These are phyloP conservation scores for Blastocystis sp. DNA, from an alignment of 352 stramenopile genomes.

Conservation along the genomic window DNA sequence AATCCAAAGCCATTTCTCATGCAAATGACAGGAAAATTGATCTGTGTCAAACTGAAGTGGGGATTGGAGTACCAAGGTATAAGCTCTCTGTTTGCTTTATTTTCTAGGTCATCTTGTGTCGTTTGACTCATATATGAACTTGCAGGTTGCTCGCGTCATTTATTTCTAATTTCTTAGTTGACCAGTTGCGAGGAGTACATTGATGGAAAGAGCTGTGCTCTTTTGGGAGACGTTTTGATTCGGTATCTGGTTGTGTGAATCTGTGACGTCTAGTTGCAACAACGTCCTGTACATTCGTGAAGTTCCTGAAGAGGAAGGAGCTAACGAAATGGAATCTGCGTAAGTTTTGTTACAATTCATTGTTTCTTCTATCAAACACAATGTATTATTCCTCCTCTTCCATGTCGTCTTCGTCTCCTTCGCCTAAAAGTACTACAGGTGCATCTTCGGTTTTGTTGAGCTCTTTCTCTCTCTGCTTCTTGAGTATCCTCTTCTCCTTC, in stretches of 20 bases:
- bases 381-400: background rate
- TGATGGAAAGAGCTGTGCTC: constrained; percentile 46
- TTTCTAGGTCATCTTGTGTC: constrained; percentile 23
- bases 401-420: background rate
- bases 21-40: constrained; percentile 28
- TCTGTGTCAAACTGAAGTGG: constrained; percentile 55
- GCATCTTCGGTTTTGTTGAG: background rate
- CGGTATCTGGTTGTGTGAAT: background rate
- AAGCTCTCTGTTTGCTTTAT: background rate
- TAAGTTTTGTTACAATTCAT: background rate
- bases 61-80: constrained; percentile 46
- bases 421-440: constrained; percentile 29
- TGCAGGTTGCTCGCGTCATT: background rate
- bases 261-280: constrained; percentile 12
- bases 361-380: background rate
- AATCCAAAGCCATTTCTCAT: constrained; percentile 49
- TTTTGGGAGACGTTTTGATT: constrained; percentile 39
- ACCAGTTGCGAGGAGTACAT: constrained; percentile 6
- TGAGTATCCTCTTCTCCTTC: constrained; percentile 69
- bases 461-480: constrained; percentile 21
- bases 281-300: constrained; percentile 53
- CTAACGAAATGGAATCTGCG: constrained; percentile 25
- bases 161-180: background rate
- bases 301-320: constrained; percentile 1
- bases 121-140: constrained; percentile 46